A percentile compares a stretch with the other conserved stretches of the same genome.
These are phyloP conservation scores for Tephrocybe rancida DNA, from an alignment of 768 basidiomycete species.

Conservation along the genomic window DNA sequence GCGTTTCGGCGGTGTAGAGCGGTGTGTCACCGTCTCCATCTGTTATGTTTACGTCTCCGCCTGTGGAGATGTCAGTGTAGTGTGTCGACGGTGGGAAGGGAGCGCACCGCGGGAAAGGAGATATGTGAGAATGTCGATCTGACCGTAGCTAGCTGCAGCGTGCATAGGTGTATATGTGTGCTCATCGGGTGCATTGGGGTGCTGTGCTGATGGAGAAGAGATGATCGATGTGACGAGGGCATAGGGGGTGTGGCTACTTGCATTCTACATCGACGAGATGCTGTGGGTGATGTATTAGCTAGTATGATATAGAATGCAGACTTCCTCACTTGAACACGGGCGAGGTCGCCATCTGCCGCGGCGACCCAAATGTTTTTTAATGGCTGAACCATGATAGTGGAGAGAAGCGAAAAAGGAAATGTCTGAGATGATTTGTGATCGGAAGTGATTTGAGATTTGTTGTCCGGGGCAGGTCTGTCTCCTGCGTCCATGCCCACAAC, in stretches of 20 bases:
- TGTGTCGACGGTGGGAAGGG: slow-evolving; percentile 11
- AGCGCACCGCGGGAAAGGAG: slow-evolving; percentile 70
- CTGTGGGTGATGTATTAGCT: slow-evolving; percentile 31
- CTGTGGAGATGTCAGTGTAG: slow-evolving; percentile 32
- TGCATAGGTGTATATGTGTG: slow-evolving; percentile 91
- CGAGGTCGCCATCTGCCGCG: slow-evolving; percentile 86
- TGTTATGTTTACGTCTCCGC: slow-evolving; percentile 84
- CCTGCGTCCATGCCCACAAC: slow-evolving; percentile 21
- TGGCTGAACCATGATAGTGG: slow-evolving; percentile 4
- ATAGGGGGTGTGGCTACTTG: slow-evolving; percentile 34
- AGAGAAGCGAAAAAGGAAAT: neutral
- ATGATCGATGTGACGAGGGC: slow-evolving; percentile 28
- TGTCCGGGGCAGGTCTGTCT: neutral
- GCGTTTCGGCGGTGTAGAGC: slow-evolving; percentile 84
- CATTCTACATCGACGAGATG: slow-evolving; percentile 61
- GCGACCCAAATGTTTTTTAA: slow-evolving; percentile 90
- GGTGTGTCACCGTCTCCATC: slow-evolving; percentile 93
- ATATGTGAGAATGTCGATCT: slow-evolving; percentile 74
- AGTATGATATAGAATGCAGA: neutral
- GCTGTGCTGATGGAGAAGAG: slow-evolving; percentile 48
- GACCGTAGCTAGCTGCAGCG: slow-evolving; percentile 92
- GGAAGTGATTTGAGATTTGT: neutral
- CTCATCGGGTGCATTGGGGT: slow-evolving; percentile 71
- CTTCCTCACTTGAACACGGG: slow-evolving; percentile 67
- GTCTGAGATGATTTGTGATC: slow-evolving; percentile 4